Conservation (phyloP, 2,329 filamentous ascomycete species). For the Cercospora canescens region DNA sequence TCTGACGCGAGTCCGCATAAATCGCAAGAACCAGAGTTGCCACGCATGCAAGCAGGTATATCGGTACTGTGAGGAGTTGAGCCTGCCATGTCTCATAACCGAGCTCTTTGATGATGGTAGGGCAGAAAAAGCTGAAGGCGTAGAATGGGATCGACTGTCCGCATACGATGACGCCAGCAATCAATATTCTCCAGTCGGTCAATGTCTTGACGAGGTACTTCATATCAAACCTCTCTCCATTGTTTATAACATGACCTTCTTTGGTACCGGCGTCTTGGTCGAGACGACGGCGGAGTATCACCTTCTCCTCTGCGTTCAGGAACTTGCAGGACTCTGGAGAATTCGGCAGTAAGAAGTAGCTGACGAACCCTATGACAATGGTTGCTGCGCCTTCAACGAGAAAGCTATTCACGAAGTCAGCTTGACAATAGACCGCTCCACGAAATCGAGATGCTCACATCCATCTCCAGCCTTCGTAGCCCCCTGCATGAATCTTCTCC, state of each 20-base stretch:
- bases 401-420: conserved; percentile 24
- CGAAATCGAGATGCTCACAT: conserved; percentile 18
- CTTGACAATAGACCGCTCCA: not conserved
- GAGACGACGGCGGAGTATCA: conserved; percentile 44
- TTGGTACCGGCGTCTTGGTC: conserved; percentile 19
- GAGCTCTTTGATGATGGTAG: conserved; percentile 52
- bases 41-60: conserved; percentile 39
- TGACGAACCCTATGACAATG: conserved; percentile 44
- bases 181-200: conserved; percentile 48
- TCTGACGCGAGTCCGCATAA: conserved; percentile 21
- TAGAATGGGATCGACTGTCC: conserved; percentile 66
- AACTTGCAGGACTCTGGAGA: conserved; percentile 60
- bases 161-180: conserved; percentile 38
- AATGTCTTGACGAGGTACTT: conserved; percentile 18
- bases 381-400: conserved; percentile 27
- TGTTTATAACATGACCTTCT: conserved; percentile 35
- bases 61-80: conserved; percentile 48
- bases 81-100: conserved; percentile 45
- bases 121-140: conserved; percentile 61
- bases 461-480: conserved; percentile 30
- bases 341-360: conserved; percentile 56
- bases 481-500: conserved; percentile 35
- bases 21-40: conserved; percentile 23
- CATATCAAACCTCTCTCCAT: conserved; percentile 38
- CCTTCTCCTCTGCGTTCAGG: conserved; percentile 47